Base-by-base conservation (phyloP, 257 asterid genomes). In the Paraleonurus japonicus region DNA sequence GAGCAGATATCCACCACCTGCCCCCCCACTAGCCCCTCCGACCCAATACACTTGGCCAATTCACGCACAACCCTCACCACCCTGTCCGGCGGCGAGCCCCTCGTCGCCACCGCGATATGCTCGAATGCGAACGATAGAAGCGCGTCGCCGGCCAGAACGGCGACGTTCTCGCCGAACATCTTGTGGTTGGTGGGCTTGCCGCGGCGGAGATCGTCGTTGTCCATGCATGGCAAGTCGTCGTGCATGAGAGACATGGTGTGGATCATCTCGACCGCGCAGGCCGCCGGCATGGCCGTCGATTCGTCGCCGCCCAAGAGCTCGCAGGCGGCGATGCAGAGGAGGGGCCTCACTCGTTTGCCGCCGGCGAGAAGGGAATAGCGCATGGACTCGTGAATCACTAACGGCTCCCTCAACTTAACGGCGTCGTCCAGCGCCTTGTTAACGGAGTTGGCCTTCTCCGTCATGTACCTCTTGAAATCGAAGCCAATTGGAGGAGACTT, bases 271-370 rank as follows among this genome's bases (percentile, higher is more conserved):
- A 19, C 47, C 28, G 67, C 67, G 67, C 67, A 61, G 2, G 67
- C 67, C 4, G 67, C 67, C 4, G 67, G 67, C 48, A 61, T 33
- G 27, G 67, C 67, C 10, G 48, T 9, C 4, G 50, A 32, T 4
- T 16, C 12, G 28, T 19, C 3, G 48, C 67, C 67, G 48, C 67
- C 67, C 28, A 61, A 16, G 8, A 61, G 48, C 28, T 32, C 67
- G 50, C 67, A 61, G 28, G 67, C 67, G 67, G 67, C 67, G 67
- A 32, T 3, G 48, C 67, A 61, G 67, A 61, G 67, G 27, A 61
- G 9, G 16, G 67, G 67, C 16, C 48, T 13, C 4, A 61, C 67
- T 1, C 67, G 10, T 16, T 61, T 61, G 9, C 67, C 67, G 28
- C 67, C 48, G 16, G 67, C 67, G 28, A 61, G 47, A 1, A 61